Evolutionary conservation across 1,284 basidiomycete species (phyloP), one percentile per base, ranked within the genome.

Genomic region (Ceratobasidium sp.): DNA sequence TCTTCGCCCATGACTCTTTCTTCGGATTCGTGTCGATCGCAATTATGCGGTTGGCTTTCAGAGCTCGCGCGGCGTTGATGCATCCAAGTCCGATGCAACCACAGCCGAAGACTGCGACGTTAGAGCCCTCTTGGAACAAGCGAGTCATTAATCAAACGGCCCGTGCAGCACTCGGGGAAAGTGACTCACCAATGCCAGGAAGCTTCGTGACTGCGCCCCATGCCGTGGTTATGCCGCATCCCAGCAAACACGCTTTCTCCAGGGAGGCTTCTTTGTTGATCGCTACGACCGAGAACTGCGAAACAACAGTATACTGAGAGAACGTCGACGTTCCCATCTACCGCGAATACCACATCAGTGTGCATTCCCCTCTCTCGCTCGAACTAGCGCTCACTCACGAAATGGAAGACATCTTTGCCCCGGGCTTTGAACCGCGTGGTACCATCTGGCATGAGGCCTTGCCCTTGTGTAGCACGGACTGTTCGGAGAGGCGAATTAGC

Each of bases 271-370:
- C 88, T 80, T 91, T 89, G 86, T 94, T 92, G 80, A 99, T 92
- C 33, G 95, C 92, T 57, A 99, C 97, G 28, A 99, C 94, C 46
- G 97, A 99, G 80, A 96, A 96, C 83, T 99, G 96, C 68, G 96
- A 95, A 4, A 99, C 96, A 77, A 99, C 98, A 13, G 98, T 99
- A 88, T 99, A 99, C 85, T 99, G 97, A 33, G 96, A 97, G 87
- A 99, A 99, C 4, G 97, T 98, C 62, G 97, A 98, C 28, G 94
- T 96, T 65, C 97, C 97, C 98, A 99, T 99, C 95, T 97, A 80
- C 2, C 59, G 12, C 3, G 59, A 40, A 12, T 33, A 62, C 26
- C 59, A 20, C 59, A 38, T 62, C 2, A 28, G n/a, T 65, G 13
- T 33, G 17, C 26, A 38, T 54, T 4, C 33, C n/a, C 15, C 3